These are phyloP conservation scores for Prunella vulgaris DNA, from an alignment of 257 asterid species.

Conservation along the genomic window DNA sequence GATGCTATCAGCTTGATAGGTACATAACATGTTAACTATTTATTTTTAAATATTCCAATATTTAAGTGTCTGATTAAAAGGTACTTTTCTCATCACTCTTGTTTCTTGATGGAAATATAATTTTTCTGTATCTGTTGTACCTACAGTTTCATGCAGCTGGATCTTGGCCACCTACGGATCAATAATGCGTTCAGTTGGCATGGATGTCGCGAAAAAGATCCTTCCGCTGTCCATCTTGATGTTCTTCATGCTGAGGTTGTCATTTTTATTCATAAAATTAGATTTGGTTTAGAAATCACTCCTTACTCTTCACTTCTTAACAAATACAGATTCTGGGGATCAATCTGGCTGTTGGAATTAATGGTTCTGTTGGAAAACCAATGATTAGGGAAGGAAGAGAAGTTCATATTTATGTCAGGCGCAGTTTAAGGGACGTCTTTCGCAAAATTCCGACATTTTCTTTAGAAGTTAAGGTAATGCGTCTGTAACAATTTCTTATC, in stretches of 20 bases:
- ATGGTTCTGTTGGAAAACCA: slow-evolving; percentile 74
- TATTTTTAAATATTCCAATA: neutral
- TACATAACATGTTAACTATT: slow-evolving; percentile 6
- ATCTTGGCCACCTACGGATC: slow-evolving; percentile 89
- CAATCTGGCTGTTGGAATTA: slow-evolving; percentile 89
- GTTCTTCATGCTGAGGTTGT: slow-evolving; percentile 92
- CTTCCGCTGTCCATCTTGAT: slow-evolving; percentile 96
- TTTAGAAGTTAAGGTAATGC: slow-evolving; percentile 77
- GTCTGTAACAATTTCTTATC: slow-evolving; percentile 15
- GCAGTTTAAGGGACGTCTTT: slow-evolving; percentile 94
- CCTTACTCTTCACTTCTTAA: slow-evolving; percentile 23
- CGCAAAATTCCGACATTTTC: slow-evolving; percentile 88
- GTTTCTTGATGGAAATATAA: slow-evolving; percentile 8
- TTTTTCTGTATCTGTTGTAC: slow-evolving; percentile 15
- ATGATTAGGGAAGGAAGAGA: slow-evolving; percentile 95
- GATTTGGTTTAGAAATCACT: neutral
- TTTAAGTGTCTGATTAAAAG: neutral
- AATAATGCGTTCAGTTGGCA: slow-evolving; percentile 79
- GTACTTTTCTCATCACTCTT: neutral
- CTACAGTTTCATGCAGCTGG: slow-evolving; percentile 97
- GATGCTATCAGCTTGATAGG: slow-evolving; percentile 6
- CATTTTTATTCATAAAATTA: slow-evolving; percentile 11
- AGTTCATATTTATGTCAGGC: slow-evolving; percentile 75
- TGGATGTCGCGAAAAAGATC: slow-evolving; percentile 81
- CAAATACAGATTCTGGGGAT: slow-evolving; percentile 75